A percentile compares a stretch with the other conserved stretches of the same genome.
Evolutionary conservation across 2,329 filamentous ascomycete species (phyloP).

Genomic region (Pseudocercospora fijiensis): DNA sequence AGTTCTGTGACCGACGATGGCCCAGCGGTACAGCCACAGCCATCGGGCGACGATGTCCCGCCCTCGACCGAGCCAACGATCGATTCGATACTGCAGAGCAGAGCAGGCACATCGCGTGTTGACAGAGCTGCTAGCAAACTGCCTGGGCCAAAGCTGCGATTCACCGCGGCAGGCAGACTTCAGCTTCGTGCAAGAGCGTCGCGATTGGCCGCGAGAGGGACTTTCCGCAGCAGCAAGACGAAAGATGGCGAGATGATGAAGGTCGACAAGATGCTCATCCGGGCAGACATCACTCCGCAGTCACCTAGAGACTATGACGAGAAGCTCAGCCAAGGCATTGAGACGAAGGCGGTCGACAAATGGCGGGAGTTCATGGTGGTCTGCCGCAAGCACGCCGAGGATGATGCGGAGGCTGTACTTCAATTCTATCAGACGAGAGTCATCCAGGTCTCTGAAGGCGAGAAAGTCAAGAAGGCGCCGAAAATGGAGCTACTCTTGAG

Average conservation of each 20-base stretch:
- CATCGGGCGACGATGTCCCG: neutral
- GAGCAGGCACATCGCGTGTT: slow-evolving; percentile 13
- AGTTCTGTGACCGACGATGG: slow-evolving; percentile 14
- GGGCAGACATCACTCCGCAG: slow-evolving; percentile 55
- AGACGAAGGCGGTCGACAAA: slow-evolving; percentile 60
- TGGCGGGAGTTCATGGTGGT: slow-evolving; percentile 66
- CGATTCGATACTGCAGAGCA: slow-evolving; percentile 16
- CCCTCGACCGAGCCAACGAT: slow-evolving; percentile 8
- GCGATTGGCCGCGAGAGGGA: slow-evolving; percentile 33
- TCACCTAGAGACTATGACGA: slow-evolving; percentile 62
- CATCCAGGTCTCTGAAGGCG: slow-evolving; percentile 54
- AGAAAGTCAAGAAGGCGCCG: slow-evolving; percentile 54
- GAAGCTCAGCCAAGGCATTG: slow-evolving; percentile 60
- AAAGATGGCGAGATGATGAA: slow-evolving; percentile 63
- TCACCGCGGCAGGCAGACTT: slow-evolving; percentile 34
- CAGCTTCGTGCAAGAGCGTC: slow-evolving; percentile 35
- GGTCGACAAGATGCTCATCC: slow-evolving; percentile 67
- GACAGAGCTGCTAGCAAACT: slow-evolving; percentile 23
- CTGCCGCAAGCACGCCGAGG: slow-evolving; percentile 57
- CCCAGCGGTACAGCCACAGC: neutral
- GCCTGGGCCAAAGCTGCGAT: slow-evolving; percentile 30
- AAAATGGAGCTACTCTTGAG: slow-evolving; percentile 59
- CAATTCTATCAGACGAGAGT: slow-evolving; percentile 45
- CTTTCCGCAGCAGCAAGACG: slow-evolving; percentile 37
- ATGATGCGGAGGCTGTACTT: slow-evolving; percentile 46